Evolutionary conservation across 306 rosid genomes (phyloP).

Genomic region (Inga oerstediana): DNA sequence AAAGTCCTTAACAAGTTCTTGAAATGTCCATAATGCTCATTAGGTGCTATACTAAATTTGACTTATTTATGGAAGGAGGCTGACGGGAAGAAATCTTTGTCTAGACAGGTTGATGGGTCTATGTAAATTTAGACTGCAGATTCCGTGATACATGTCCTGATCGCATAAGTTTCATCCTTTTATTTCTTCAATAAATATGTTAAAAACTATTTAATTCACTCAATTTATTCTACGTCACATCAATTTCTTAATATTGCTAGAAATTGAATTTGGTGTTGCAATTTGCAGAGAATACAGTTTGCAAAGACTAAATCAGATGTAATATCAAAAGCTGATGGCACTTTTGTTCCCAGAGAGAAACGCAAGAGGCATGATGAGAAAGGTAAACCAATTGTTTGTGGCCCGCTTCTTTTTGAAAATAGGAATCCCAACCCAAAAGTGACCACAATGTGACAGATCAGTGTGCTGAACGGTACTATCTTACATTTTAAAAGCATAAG

Average conservation of each 20-base stretch:
- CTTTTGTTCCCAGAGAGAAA: slow-evolving; percentile 71
- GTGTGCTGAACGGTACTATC: not conserved
- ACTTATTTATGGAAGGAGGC: not conserved
- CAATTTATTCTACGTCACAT: not conserved
- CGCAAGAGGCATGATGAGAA: slow-evolving; percentile 73
- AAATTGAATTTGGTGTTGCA: slow-evolving; percentile 5
- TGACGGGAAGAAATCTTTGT: not conserved
- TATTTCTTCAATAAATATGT: not conserved
- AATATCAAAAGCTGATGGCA: slow-evolving; percentile 67
- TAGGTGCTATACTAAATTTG: not conserved
- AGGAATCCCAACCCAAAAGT: not conserved
- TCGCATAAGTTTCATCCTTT: not conserved
- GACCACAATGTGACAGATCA: not conserved
- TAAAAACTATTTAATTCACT: not conserved
- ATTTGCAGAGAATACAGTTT: slow-evolving; percentile 64
- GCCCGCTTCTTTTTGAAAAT: not conserved
- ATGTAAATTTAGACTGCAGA: not conserved
- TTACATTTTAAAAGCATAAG: slow-evolving; percentile 12
- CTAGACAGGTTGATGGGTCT: not conserved
- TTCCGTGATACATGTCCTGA: slow-evolving; percentile 23
- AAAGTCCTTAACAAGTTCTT: not conserved
- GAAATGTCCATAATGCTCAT: not conserved
- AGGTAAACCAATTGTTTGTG: slow-evolving; percentile 38
- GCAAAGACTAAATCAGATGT: slow-evolving; percentile 79
- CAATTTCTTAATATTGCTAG: not conserved